Percentiles rank a stretch among this genome's conserved stretches.
Conservation (phyloP, 257 asterid genomes). For the Solanum lignicaule region DNA sequence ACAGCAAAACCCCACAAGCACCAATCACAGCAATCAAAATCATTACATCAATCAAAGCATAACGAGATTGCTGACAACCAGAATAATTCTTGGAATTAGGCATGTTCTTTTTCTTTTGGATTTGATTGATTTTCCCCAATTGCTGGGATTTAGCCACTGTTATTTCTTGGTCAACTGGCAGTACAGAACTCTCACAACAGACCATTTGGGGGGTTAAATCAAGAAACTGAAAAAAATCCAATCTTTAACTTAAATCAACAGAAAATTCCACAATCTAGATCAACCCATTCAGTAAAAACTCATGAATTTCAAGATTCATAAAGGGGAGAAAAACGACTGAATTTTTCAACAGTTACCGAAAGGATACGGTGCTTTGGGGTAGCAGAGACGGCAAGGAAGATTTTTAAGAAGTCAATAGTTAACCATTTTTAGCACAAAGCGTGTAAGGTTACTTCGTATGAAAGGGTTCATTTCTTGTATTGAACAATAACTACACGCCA, state of each 20-base stretch:
- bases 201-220: slow-evolving; percentile 64
- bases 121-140: slow-evolving; percentile 50
- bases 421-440: neutral
- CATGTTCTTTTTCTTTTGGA: slow-evolving; percentile 24
- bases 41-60: slow-evolving; percentile 60
- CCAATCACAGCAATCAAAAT: slow-evolving; percentile 68
- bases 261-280: slow-evolving; percentile 7
- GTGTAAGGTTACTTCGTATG: neutral
- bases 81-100: slow-evolving; percentile 23
- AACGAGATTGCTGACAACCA: slow-evolving; percentile 53
- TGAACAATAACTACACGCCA: neutral
- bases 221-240: slow-evolving; percentile 12
- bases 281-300: slow-evolving; percentile 15
- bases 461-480: neutral
- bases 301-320: neutral
- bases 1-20: slow-evolving; percentile 56
- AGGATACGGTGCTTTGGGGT: slow-evolving; percentile 3
- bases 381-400: slow-evolving; percentile 22
- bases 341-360: neutral
- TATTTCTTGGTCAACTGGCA: slow-evolving; percentile 47
- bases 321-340: slow-evolving; percentile 15
- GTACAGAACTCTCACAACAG: slow-evolving; percentile 45
- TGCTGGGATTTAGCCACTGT: slow-evolving; percentile 62
- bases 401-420: slow-evolving; percentile 12
- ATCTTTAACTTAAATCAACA: slow-evolving; percentile 20